These are phyloP conservation scores for Myochromella boudieri DNA, from an alignment of 768 basidiomycete species.

Conservation along the genomic window DNA sequence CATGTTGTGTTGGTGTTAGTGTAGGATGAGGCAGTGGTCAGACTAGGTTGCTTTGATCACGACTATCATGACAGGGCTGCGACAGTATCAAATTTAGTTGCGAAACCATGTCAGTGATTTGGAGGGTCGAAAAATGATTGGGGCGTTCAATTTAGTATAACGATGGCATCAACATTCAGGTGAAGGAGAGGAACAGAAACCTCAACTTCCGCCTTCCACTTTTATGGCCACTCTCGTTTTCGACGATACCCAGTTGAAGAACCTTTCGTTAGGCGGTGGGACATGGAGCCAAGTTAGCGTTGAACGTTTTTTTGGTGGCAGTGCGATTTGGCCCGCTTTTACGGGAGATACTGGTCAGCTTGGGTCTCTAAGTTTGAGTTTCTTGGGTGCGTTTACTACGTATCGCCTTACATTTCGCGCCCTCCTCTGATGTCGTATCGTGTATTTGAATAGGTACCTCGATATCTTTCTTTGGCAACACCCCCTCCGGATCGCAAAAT, in stretches of 20 bases:
- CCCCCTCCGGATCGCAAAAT: slow-evolving; percentile 12
- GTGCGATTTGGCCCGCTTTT: neutral
- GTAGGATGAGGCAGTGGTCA: no score
- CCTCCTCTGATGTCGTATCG: neutral
- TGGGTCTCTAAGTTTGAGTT: slow-evolving; percentile 5
- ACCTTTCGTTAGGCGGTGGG: neutral
- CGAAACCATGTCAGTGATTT: no score
- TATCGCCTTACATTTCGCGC: neutral
- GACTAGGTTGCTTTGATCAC: no score
- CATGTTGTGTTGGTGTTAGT: no score
- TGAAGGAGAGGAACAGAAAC: no score
- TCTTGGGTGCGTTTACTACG: slow-evolving; percentile 9
- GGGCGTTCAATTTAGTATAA: no score
- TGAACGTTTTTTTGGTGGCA: neutral
- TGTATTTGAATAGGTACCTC: slow-evolving; percentile 10
- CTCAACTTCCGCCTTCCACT: neutral
- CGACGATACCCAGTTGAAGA: neutral
- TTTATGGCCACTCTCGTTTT: slow-evolving; percentile 1
- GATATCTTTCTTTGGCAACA: slow-evolving; percentile 15
- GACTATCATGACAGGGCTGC: no score
- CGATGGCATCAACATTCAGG: no score
- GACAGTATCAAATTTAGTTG: no score
- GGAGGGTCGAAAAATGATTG: no score
- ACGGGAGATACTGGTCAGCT: slow-evolving; percentile 6
- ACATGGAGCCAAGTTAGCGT: neutral